These are phyloP conservation scores for Lactarius vividus DNA, from an alignment of 768 basidiomycete genomes.

Conservation along the genomic window DNA sequence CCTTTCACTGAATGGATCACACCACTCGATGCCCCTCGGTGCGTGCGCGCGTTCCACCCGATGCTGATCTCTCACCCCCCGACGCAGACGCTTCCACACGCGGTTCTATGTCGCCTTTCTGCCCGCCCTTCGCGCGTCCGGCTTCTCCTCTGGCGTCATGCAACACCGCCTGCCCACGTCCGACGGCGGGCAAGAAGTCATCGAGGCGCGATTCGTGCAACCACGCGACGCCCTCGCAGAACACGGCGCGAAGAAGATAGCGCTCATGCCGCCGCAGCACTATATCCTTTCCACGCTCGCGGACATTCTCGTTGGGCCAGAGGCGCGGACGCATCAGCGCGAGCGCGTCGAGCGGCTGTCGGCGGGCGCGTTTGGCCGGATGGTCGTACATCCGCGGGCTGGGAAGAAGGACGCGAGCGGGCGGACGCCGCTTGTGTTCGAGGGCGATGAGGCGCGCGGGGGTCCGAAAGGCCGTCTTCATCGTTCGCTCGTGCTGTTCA, in stretches of 20 bases:
- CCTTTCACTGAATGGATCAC: constrained; percentile 78
- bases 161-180: constrained; percentile 61
- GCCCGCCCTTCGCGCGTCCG: constrained; percentile 40
- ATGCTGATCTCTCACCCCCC: neutral
- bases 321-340: constrained; percentile 46
- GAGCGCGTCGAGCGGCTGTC: constrained; percentile 48
- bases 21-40: constrained; percentile 55
- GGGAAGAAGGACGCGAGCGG: constrained; percentile 43
- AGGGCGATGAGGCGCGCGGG: constrained; percentile 68
- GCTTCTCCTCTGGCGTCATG: constrained; percentile 52
- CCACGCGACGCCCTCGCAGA: constrained; percentile 52
- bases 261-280: constrained; percentile 72
- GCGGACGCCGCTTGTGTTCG: constrained; percentile 53
- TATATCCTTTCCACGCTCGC: constrained; percentile 65
- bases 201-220: constrained; percentile 63
- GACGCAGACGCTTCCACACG: constrained; percentile 64
- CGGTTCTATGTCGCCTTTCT: constrained; percentile 70
- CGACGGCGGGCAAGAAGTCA: constrained; percentile 69
- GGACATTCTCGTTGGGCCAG: constrained; percentile 44
- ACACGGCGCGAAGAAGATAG: constrained; percentile 49
- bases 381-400: constrained; percentile 55
- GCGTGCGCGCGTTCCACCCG: constrained; percentile 32
- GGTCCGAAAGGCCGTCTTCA: constrained; percentile 59
- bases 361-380: constrained; percentile 53
- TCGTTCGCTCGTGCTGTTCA: constrained; percentile 49